Conservation (phyloP, 352 stramenopile species). For the Phytopythium litorale region DNA sequence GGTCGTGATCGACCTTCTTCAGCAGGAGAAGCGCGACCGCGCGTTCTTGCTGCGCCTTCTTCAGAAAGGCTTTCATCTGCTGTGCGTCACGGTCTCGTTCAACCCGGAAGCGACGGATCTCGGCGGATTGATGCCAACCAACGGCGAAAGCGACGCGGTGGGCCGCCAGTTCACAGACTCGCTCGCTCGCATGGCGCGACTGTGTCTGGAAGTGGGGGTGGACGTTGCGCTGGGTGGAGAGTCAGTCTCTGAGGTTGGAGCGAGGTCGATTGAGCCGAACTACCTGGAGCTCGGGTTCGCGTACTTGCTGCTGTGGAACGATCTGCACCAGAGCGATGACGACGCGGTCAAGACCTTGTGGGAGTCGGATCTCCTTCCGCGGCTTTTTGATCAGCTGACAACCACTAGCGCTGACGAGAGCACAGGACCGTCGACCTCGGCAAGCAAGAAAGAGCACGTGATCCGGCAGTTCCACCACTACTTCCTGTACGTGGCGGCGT, state of each 20-base stretch:
- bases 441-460: slow-evolving; percentile 11
- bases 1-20: slow-evolving; percentile 60
- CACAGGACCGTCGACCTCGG: not conserved
- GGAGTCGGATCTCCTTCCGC: slow-evolving; percentile 23
- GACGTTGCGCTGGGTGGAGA: not conserved
- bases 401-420: not conserved
- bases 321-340: slow-evolving; percentile 22
- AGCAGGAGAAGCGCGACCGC: slow-evolving; percentile 51
- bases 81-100: slow-evolving; percentile 13
- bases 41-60: slow-evolving; percentile 52
- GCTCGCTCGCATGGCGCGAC: not conserved
- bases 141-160: not conserved
- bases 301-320: slow-evolving; percentile 43
- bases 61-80: slow-evolving; percentile 53
- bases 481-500: slow-evolving; percentile 32
- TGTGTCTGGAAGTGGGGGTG: slow-evolving; percentile 6
- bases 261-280: not conserved
- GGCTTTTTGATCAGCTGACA: slow-evolving; percentile 8
- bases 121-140: not conserved
- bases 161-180: not conserved
- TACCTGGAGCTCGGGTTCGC: slow-evolving; percentile 40
- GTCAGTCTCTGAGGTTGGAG: not conserved
- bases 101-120: not conserved
- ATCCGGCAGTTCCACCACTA: slow-evolving; percentile 40
- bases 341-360: slow-evolving; percentile 36